Conservation (phyloP, 805 yeast species). For the Candida montana region DNA sequence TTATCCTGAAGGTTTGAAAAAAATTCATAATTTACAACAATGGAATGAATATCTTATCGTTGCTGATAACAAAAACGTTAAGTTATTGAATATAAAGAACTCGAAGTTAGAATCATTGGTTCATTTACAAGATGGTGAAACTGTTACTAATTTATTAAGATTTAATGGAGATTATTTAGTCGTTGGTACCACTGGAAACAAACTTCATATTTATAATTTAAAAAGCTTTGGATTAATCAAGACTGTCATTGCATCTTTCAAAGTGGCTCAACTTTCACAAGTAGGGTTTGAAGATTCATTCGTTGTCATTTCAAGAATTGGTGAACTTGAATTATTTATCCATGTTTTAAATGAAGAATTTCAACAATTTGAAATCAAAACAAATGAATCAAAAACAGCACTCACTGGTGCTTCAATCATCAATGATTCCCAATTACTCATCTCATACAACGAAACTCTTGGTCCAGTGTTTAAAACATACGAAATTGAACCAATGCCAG, state of each 20-base stretch:
- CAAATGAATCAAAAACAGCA: conserved; percentile 24
- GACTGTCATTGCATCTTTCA: too few relatives aligned
- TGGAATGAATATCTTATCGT: not conserved
- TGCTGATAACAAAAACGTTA: not conserved
- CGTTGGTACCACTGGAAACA: not conserved
- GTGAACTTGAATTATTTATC: conserved; percentile 30
- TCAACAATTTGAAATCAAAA: conserved; percentile 6
- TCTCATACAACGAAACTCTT: conserved; percentile 35
- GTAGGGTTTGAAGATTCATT: conserved; percentile 4
- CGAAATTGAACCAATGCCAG: conserved; percentile 17
- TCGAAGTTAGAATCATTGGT: not conserved
- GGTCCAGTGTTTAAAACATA: conserved; percentile 33
- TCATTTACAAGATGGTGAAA: not conserved
- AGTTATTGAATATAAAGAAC: not conserved
- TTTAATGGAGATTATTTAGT: not conserved
- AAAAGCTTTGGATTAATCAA: too few relatives aligned
- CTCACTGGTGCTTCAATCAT: conserved; percentile 22
- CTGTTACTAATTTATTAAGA: not conserved
- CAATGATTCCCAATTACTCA: conserved; percentile 17
- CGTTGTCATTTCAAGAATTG: conserved; percentile 25
- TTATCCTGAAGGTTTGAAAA: not conserved
- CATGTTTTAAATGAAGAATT: not conserved
- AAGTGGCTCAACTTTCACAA: not conserved
- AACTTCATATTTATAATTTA: not conserved
- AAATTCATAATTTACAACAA: not conserved